Evolutionary conservation across 2,329 filamentous ascomycete species (phyloP).

Genomic region (Talaromyces marneffei): DNA sequence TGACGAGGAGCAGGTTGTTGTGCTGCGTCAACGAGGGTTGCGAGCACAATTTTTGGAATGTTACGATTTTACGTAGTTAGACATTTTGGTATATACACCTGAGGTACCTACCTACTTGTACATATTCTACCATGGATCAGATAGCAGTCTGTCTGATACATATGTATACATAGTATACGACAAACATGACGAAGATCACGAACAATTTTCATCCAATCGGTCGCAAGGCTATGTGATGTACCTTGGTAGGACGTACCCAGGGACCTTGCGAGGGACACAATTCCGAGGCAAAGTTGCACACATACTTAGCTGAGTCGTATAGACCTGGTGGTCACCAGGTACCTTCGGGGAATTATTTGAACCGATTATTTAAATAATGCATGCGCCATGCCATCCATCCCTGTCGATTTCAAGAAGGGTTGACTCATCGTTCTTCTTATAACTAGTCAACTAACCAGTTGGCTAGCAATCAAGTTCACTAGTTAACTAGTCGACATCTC

Average conservation of each 20-base stretch:
- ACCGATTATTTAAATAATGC: conserved; percentile 4
- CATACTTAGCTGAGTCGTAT: not conserved
- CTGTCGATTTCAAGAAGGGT: conserved; percentile 1
- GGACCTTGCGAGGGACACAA: conserved; percentile 9
- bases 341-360: conserved; percentile 11
- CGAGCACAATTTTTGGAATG: conserved; percentile 70
- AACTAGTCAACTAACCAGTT: too few species aligned
- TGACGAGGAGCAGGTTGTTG: conserved; percentile 85
- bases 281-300: not conserved
- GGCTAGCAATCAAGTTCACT: too few species aligned
- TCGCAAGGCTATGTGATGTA: not conserved
- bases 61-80: conserved; percentile 82
- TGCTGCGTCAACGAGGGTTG: conserved; percentile 64
- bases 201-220: not conserved
- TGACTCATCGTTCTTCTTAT: not conserved
- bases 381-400: conserved; percentile 10
- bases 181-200: not conserved
- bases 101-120: not conserved
- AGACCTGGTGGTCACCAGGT: too few species aligned
- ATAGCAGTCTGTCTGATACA: not conserved
- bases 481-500: not conserved
- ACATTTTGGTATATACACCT: not conserved
- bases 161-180: too few species aligned
- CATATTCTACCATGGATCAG: not conserved
- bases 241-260: not conserved